Percentiles rank a stretch among this genome's conserved stretches.
Conservation (phyloP, 371 early-diverging fungal species). For the Mucor racemosus region DNA sequence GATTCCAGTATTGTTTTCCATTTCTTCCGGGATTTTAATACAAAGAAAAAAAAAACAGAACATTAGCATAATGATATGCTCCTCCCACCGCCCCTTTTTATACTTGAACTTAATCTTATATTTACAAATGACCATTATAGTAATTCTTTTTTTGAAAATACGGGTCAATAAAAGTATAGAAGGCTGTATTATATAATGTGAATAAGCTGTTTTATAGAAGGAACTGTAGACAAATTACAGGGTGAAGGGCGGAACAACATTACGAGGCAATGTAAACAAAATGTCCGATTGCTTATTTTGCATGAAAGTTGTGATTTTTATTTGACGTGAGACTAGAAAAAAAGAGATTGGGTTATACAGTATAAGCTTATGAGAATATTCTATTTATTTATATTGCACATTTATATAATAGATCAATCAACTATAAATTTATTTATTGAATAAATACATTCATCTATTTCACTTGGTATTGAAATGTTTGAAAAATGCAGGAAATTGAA, state of each 20-base stretch:
- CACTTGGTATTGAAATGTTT: too few species aligned
- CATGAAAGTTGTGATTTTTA: slow-evolving; percentile 2
- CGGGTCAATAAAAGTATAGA: not conserved
- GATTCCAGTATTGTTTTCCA: not conserved
- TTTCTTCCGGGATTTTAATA: not conserved
- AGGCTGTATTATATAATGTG: not conserved
- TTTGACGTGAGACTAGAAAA: slow-evolving; percentile 1
- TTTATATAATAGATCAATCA: not conserved
- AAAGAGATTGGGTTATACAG: too few species aligned
- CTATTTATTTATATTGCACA: not conserved
- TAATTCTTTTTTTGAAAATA: not conserved
- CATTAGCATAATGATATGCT: not conserved
- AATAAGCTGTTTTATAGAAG: not conserved
- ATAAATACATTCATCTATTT: too few species aligned
- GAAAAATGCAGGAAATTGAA: not conserved
- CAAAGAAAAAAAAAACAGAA: not conserved
- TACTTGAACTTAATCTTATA: not conserved
- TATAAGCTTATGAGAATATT: slow-evolving; percentile 3
- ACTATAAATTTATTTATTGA: too few species aligned
- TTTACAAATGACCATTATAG: not conserved
- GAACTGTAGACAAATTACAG: too few species aligned
- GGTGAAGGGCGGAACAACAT: not conserved
- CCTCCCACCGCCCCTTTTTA: not conserved
- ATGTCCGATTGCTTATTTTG: not conserved
- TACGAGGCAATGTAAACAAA: not conserved